phyloP scores from a whole-genome alignment of 2,329 filamentous ascomycete genomes.

The Pseudogymnoascus sp. region DNA sequence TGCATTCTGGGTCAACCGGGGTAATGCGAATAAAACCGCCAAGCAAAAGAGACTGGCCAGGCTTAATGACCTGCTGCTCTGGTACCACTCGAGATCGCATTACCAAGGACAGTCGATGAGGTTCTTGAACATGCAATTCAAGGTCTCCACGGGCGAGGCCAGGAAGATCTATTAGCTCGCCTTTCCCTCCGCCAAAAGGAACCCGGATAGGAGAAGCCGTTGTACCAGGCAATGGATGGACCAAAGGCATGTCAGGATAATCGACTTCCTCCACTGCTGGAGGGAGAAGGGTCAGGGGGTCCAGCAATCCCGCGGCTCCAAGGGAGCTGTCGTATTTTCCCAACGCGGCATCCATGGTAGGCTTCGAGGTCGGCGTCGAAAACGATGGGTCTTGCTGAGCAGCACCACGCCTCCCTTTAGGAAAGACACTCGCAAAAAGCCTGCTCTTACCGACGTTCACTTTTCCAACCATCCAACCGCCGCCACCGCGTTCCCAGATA shows the following conservation, averaged over 20 bases:
- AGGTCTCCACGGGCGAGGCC: constrained; percentile 70
- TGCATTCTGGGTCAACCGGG: constrained; percentile 52
- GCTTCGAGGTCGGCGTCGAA: background rate
- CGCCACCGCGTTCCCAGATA: constrained; percentile 75
- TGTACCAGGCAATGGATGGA: constrained; percentile 81
- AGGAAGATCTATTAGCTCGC: constrained; percentile 88
- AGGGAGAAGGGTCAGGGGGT: constrained; percentile 53
- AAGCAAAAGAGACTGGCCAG: constrained; percentile 71
- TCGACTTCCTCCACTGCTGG: constrained; percentile 63
- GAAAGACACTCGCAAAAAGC: constrained; percentile 79
- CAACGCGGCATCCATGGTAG: background rate
- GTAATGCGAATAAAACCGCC: constrained; percentile 85
- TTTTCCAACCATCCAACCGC: constrained; percentile 94
- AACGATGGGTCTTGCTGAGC: constrained; percentile 24
- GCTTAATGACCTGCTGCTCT: constrained; percentile 62
- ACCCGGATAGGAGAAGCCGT: constrained; percentile 92
- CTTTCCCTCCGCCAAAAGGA: constrained; percentile 75
- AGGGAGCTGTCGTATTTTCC: background rate
- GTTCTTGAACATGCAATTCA: constrained; percentile 58
- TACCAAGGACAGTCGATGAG: constrained; percentile 58
- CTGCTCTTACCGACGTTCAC: constrained; percentile 96
- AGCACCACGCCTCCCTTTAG: constrained; percentile 51
- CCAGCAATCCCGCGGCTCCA: constrained; percentile 10
- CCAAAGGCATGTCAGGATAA: constrained; percentile 76
- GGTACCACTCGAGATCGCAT: constrained; percentile 72